Conservation (phyloP, 495 filamentous ascomycete species). For the Bathelium albidoporum region DNA sequence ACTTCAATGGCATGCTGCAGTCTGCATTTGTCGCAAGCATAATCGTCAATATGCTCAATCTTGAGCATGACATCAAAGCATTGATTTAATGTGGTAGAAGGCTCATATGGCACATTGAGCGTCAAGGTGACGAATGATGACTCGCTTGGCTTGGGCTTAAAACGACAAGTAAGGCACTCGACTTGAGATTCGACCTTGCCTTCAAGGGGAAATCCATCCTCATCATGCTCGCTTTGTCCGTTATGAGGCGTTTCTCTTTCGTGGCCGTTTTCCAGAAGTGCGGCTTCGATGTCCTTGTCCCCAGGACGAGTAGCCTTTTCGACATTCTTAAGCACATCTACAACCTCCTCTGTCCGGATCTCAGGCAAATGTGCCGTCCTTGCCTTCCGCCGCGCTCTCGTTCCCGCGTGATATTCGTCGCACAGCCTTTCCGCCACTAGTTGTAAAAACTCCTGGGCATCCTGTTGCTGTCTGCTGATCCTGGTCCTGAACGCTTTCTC, state of each 20-base stretch:
- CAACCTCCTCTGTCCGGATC: neutral
- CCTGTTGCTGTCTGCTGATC: slow-evolving; percentile 90
- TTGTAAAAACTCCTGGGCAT: slow-evolving; percentile 97
- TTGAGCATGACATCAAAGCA: slow-evolving; percentile 94
- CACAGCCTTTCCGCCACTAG: slow-evolving; percentile 82
- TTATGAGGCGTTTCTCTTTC: neutral
- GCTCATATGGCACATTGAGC: slow-evolving; percentile 74
- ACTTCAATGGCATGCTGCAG: slow-evolving; percentile 62
- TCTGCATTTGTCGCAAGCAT: slow-evolving; percentile 84
- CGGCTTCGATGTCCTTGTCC: slow-evolving; percentile 7
- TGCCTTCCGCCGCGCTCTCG: slow-evolving; percentile 46
- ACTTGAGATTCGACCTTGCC: slow-evolving; percentile 83
- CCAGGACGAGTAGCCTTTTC: neutral
- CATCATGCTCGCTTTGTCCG: slow-evolving; percentile 31
- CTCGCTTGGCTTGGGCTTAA: slow-evolving; percentile 70
- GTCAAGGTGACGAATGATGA: slow-evolving; percentile 89
- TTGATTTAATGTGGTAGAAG: slow-evolving; percentile 50
- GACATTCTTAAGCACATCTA: neutral
- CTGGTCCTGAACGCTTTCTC: slow-evolving; percentile 79
- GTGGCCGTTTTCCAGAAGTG: slow-evolving; percentile 12
- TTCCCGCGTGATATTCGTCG: slow-evolving; percentile 85
- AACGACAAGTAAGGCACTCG: slow-evolving; percentile 80
- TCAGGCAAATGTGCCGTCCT: slow-evolving; percentile 2
- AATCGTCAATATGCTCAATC: slow-evolving; percentile 92
- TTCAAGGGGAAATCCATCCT: slow-evolving; percentile 77